These are phyloP conservation scores for Solioccasus polychromus DNA, from an alignment of 768 basidiomycete genomes.

Conservation along the genomic window DNA sequence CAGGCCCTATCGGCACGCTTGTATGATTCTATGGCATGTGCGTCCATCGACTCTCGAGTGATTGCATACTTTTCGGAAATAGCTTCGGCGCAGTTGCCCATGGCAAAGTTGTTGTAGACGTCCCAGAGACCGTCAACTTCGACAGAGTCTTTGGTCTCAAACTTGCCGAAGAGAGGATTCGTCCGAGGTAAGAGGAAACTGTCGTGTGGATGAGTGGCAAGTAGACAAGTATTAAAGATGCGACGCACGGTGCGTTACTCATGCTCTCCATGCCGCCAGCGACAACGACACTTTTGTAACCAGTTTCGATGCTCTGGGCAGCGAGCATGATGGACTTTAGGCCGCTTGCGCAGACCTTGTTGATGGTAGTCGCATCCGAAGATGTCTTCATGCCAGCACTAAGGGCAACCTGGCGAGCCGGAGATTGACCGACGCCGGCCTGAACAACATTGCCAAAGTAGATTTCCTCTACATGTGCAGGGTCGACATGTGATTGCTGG, in stretches of 20 bases:
- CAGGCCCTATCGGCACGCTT: conserved; percentile 90
- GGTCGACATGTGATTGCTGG: conserved; percentile 73
- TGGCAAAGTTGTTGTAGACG: conserved; percentile 95
- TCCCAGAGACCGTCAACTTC: conserved; percentile 95
- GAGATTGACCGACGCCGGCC: conserved; percentile 95
- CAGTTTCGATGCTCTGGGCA: conserved; percentile 83
- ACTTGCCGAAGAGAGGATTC: conserved; percentile 85
- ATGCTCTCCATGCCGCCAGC: conserved; percentile 99
- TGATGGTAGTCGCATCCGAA: conserved; percentile 97
- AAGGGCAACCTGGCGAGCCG: conserved; percentile 97
- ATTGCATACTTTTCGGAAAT: conserved; percentile 81
- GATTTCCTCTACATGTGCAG: conserved; percentile 86
- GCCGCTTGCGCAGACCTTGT: conserved; percentile 99
- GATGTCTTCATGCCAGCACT: conserved; percentile 75
- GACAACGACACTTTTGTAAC: conserved; percentile 81
- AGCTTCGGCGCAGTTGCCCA: conserved; percentile 95
- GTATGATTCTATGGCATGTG: conserved; percentile 93
- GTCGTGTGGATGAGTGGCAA: conserved; percentile 3
- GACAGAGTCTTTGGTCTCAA: conserved; percentile 82
- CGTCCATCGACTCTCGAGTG: conserved; percentile 83
- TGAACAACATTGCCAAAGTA: conserved; percentile 98
- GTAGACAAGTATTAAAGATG: conserved; percentile 1
- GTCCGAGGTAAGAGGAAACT: conserved; percentile 82
- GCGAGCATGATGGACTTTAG: conserved; percentile 95
- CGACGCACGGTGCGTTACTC: conserved; percentile 94